Percentiles rank a stretch among this genome's conserved stretches.
Evolutionary conservation across 2,329 filamentous ascomycete genomes (phyloP).

Genomic region (Ophiognomonia clavigignenti-juglandacearum): DNA sequence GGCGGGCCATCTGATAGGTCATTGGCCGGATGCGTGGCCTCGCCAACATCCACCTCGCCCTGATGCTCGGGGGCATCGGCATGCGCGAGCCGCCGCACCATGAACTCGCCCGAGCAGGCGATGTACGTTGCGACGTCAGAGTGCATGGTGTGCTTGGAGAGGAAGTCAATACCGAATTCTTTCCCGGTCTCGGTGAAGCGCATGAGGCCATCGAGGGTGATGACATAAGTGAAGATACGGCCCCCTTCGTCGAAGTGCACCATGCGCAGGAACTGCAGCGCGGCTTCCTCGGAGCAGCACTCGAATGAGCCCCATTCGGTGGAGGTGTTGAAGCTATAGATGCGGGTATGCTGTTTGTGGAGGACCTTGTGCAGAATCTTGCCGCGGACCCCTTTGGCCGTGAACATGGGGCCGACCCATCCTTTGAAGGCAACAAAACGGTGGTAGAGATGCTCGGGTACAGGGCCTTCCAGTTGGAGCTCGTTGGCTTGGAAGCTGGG

Average conservation of each 20-base stretch:
- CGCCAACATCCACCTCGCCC: conserved; percentile 33
- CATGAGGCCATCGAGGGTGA: conserved; percentile 80
- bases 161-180: conserved; percentile 87
- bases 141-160: conserved; percentile 97
- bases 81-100: conserved; percentile 64
- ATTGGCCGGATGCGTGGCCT: conserved; percentile 47
- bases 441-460: conserved; percentile 77
- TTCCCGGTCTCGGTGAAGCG: conserved; percentile 95
- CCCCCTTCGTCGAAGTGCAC: conserved; percentile 82
- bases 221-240: conserved; percentile 84
- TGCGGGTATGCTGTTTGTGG: conserved; percentile 81
- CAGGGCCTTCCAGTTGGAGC: conserved; percentile 79
- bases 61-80: conserved; percentile 34
- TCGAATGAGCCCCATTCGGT: conserved; percentile 69
- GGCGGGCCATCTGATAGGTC: conserved; percentile 44
- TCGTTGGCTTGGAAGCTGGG: conserved; percentile 89
- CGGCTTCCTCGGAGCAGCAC: conserved; percentile 63
- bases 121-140: conserved; percentile 88
- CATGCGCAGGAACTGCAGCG: conserved; percentile 78
- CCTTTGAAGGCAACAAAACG: conserved; percentile 91
- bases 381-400: conserved; percentile 69
- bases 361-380: conserved; percentile 77
- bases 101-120: conserved; percentile 90
- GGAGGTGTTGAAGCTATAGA: conserved; percentile 80
- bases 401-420: conserved; percentile 87